A percentile compares a stretch with the other conserved stretches of the same genome.
These are phyloP conservation scores for Keithomyces neogunnii DNA, from an alignment of 2,329 filamentous ascomycete species.

Conservation along the genomic window DNA sequence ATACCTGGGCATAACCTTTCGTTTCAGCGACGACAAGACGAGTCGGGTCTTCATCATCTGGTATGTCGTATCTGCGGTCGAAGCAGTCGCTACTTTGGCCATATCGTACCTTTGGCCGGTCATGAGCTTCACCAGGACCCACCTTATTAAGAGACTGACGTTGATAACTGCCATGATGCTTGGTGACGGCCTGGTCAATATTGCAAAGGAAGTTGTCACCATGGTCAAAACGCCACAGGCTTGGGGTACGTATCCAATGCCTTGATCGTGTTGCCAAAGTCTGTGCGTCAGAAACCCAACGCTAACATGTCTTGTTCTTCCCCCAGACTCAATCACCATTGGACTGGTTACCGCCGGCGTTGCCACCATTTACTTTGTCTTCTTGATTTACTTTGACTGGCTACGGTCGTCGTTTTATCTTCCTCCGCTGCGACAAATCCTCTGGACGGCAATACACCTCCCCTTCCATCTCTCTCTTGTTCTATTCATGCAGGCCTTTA, in stretches of 20 bases:
- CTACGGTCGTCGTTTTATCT: slow-evolving; percentile 51
- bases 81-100: slow-evolving; percentile 41
- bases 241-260: slow-evolving; percentile 25
- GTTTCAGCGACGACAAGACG: slow-evolving; percentile 22
- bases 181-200: slow-evolving; percentile 56
- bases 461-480: slow-evolving; percentile 56
- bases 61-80: slow-evolving; percentile 46
- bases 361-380: slow-evolving; percentile 36
- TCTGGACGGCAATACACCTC: slow-evolving; percentile 51
- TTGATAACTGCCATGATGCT: slow-evolving; percentile 58
- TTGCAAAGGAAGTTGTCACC: slow-evolving; percentile 42
- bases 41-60: slow-evolving; percentile 31
- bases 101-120: slow-evolving; percentile 47
- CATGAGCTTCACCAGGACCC: slow-evolving; percentile 53
- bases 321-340: slow-evolving; percentile 21
- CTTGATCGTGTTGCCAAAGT: neutral
- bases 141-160: slow-evolving; percentile 55
- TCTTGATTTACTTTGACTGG: slow-evolving; percentile 49
- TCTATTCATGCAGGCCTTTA: slow-evolving; percentile 54
- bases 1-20: slow-evolving; percentile 33
- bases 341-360: slow-evolving; percentile 30
- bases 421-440: slow-evolving; percentile 47
- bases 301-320: neutral
- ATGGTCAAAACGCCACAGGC: slow-evolving; percentile 32
- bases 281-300: slow-evolving; percentile 5